A percentile compares a stretch with the other conserved stretches of the same genome.
Evolutionary conservation across 106 monocot genomes (phyloP).

Genomic region (Hemerocallis citrina): DNA sequence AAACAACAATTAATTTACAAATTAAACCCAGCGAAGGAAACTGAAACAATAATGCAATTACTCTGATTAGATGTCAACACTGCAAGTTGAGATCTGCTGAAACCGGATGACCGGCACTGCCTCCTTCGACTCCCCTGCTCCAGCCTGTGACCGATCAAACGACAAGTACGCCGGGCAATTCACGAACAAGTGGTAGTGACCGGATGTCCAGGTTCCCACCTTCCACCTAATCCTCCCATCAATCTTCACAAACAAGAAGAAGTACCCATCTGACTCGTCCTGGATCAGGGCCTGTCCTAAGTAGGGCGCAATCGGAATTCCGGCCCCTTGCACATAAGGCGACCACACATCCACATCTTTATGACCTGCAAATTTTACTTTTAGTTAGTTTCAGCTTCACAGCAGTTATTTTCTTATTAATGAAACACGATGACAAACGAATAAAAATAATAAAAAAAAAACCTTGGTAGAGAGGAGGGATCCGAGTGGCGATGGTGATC

Average conservation of each 20-base stretch:
- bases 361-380: not conserved
- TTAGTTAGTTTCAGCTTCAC: not conserved
- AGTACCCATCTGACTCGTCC: constrained; percentile 20
- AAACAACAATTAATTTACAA: too few relatives aligned
- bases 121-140: not conserved
- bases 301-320: constrained; percentile 40
- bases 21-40: too few relatives aligned
- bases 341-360: constrained; percentile 45
- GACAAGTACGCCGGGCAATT: constrained; percentile 36
- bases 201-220: constrained; percentile 32
- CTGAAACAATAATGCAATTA: too few relatives aligned
- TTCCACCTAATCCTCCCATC: constrained; percentile 32
- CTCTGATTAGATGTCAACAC: constrained; percentile 33
- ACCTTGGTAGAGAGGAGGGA: constrained; percentile 46
- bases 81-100: constrained; percentile 33
- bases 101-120: constrained; percentile 11
- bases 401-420: not conserved
- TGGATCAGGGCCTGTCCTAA: constrained; percentile 8
- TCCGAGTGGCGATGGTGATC: constrained; percentile 17
- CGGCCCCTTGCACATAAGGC: constrained; percentile 23
- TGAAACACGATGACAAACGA: constrained; percentile 8
- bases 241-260: constrained; percentile 20
- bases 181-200: constrained; percentile 25
- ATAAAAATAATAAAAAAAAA: too few relatives aligned
- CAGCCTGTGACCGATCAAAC: constrained; percentile 1